Evolutionary conservation across 768 basidiomycete species (phyloP).

Genomic region (Mycena belliarum): DNA sequence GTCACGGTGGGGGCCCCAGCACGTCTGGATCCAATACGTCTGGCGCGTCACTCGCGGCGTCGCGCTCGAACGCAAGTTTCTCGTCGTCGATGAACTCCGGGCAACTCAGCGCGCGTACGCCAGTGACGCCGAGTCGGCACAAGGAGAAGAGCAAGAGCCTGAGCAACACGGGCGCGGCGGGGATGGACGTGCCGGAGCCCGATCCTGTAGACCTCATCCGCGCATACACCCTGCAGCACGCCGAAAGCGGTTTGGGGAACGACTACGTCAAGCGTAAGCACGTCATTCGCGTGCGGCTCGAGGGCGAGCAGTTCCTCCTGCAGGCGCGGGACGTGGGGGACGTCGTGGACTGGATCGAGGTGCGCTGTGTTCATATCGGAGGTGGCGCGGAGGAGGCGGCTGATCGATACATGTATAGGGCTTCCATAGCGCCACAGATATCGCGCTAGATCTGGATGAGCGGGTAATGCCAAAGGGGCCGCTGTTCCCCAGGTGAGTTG

Average conservation of each 20-base stretch:
- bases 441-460: conserved; percentile 89
- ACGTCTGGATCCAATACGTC: background rate
- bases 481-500: conserved; percentile 73
- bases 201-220: conserved; percentile 57
- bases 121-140: conserved; percentile 8
- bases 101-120: conserved; percentile 10
- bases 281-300: conserved; percentile 87
- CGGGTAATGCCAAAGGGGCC: conserved; percentile 91
- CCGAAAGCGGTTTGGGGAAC: conserved; percentile 92
- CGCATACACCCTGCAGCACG: conserved; percentile 81
- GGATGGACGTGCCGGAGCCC: conserved; percentile 39
- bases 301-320: conserved; percentile 95
- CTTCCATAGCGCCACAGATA: conserved; percentile 89
- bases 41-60: conserved; percentile 2
- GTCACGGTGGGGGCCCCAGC: conserved; percentile 23
- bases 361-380: conserved; percentile 30
- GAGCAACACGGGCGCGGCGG: background rate
- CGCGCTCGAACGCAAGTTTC: conserved; percentile 16
- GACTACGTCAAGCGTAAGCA: conserved; percentile 94
- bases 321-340: conserved; percentile 82
- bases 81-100: conserved; percentile 13
- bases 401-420: conserved; percentile 44
- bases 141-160: conserved; percentile 5
- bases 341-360: conserved; percentile 97
- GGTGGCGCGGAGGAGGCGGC: background rate